Evolutionary conservation across 2,329 filamentous ascomycete genomes (phyloP).

Genomic region (Septoria linicola): DNA sequence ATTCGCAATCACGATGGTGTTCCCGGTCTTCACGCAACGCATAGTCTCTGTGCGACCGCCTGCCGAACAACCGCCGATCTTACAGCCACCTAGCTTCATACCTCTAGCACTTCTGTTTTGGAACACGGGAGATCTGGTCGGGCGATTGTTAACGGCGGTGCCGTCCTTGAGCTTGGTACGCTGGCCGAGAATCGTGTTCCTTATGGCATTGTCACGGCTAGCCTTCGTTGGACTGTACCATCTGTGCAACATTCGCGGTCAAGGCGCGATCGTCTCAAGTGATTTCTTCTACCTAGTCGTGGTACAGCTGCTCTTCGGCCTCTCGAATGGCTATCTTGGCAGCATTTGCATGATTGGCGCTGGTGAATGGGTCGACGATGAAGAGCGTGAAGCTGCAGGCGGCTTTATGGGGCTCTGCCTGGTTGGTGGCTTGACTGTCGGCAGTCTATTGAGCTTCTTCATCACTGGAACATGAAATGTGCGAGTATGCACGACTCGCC

Average conservation of each 20-base stretch:
- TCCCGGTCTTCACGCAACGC: conserved; percentile 78
- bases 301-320: conserved; percentile 79
- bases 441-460: conserved; percentile 87
- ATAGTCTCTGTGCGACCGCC: conserved; percentile 46
- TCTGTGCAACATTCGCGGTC: conserved; percentile 81
- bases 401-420: conserved; percentile 92
- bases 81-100: conserved; percentile 77
- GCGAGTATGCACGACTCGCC: no score
- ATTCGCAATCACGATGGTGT: conserved; percentile 88
- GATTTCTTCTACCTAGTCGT: conserved; percentile 85
- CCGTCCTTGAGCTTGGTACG: conserved; percentile 58
- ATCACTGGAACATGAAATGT: conserved; percentile 49
- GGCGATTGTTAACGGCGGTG: conserved; percentile 66
- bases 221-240: conserved; percentile 81
- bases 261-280: conserved; percentile 70
- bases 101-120: conserved; percentile 88
- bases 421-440: conserved; percentile 76
- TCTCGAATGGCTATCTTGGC: conserved; percentile 83
- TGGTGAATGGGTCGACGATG: conserved; percentile 73
- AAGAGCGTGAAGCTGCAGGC: conserved; percentile 83
- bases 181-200: conserved; percentile 66
- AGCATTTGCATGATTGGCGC: conserved; percentile 91
- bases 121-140: conserved; percentile 83
- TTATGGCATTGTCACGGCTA: conserved; percentile 63
- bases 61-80: conserved; percentile 54